Conservation (phyloP, 1,284 basidiomycete species). For the Puccinia horiana region DNA sequence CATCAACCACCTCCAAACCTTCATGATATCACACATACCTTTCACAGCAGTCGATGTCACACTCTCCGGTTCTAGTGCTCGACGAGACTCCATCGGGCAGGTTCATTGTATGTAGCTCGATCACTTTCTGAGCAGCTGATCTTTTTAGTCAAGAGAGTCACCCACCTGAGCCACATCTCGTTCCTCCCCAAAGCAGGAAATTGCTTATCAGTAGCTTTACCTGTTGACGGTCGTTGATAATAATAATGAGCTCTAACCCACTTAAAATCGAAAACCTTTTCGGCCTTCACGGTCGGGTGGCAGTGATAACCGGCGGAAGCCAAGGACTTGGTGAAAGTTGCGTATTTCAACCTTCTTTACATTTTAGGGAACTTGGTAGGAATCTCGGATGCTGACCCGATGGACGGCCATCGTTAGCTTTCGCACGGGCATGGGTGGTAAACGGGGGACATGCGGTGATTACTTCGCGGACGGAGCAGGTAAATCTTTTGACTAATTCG, state of each 20-base stretch:
- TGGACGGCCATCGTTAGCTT: not conserved
- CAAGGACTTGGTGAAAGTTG: slow-evolving; percentile 49
- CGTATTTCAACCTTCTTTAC: slow-evolving; percentile 1
- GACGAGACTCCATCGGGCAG: too few relatives aligned
- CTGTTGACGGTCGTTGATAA: not conserved
- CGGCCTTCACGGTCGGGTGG: slow-evolving; percentile 32
- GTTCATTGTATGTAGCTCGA: too few relatives aligned
- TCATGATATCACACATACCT: too few relatives aligned
- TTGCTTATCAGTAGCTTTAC: not conserved
- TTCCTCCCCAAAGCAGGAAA: too few relatives aligned
- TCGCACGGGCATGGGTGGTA: slow-evolving; percentile 44
- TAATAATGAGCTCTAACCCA: not conserved
- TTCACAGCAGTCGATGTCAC: too few relatives aligned
- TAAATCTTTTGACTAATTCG: not conserved
- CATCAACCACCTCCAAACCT: too few relatives aligned
- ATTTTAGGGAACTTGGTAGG: not conserved
- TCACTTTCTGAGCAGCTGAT: too few relatives aligned
- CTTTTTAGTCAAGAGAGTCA: too few relatives aligned
- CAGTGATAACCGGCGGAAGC: slow-evolving; percentile 49
- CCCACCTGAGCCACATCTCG: too few relatives aligned
- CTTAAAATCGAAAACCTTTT: slow-evolving; percentile 40
- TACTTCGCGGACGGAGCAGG: slow-evolving; percentile 46
- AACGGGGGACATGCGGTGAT: slow-evolving; percentile 49
- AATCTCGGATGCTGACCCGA: not conserved
- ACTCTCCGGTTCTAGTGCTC: too few relatives aligned